phyloP scores from a whole-genome alignment of 345 rosid genomes.

The Linum usitatissimum region DNA sequence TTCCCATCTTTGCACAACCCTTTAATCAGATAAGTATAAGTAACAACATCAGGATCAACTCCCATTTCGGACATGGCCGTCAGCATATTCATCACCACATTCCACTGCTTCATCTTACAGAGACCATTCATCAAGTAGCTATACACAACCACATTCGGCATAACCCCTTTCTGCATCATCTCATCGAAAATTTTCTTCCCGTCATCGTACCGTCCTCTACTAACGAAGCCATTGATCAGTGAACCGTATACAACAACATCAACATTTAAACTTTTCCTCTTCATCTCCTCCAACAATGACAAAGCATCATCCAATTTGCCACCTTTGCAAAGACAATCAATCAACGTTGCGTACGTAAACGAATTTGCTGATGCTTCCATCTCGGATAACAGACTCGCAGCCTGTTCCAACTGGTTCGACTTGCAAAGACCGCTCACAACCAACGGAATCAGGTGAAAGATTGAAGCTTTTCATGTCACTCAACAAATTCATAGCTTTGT shows the following conservation, averaged over 20 bases:
- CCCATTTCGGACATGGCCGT: conserved; percentile 36
- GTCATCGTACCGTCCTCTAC: conserved; percentile 23
- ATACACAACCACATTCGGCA: conserved; percentile 33
- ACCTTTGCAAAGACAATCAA: conserved; percentile 49
- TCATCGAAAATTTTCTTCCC: conserved; percentile 37
- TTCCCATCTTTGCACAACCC: conserved; percentile 47
- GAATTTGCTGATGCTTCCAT: conserved; percentile 34
- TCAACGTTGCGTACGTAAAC: conserved; percentile 35
- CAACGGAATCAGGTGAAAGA: conserved; percentile 25
- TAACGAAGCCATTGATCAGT: conserved; percentile 26
- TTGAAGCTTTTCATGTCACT: conserved; percentile 28
- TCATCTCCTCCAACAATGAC: conserved; percentile 34
- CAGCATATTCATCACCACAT: conserved; percentile 33
- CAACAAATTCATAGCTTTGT: conserved; percentile 30
- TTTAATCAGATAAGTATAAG: conserved; percentile 38
- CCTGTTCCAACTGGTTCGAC: conserved; percentile 29
- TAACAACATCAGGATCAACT: conserved; percentile 37
- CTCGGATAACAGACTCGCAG: conserved; percentile 27
- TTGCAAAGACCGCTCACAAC: conserved; percentile 44
- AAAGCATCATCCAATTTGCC: conserved; percentile 42
- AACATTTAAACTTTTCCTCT: conserved; percentile 27
- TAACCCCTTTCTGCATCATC: conserved; percentile 34
- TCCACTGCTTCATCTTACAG: conserved; percentile 38
- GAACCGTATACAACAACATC: conserved; percentile 32
- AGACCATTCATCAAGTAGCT: conserved; percentile 34